Evolutionary conservation across 2,329 filamentous ascomycete species (phyloP).

Genomic region (Corinectria fuckeliana): DNA sequence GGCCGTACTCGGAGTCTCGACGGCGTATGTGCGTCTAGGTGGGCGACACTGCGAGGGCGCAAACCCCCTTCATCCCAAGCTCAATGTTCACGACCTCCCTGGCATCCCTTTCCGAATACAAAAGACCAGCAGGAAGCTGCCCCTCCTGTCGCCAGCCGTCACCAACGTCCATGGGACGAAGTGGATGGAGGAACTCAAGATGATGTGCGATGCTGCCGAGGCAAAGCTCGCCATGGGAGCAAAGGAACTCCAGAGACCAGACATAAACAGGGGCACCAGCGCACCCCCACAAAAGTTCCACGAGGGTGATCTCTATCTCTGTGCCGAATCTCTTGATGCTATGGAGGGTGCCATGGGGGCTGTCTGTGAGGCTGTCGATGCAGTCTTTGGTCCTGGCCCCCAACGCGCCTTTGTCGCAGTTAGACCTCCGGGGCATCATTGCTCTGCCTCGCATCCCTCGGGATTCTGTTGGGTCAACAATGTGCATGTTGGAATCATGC

Average conservation of each 20-base stretch:
- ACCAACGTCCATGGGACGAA: slow-evolving; percentile 89
- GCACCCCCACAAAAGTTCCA: slow-evolving; percentile 69
- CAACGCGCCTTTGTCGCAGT: slow-evolving; percentile 89
- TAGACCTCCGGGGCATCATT: slow-evolving; percentile 93
- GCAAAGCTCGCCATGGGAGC: slow-evolving; percentile 76
- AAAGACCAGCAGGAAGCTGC: slow-evolving; percentile 75
- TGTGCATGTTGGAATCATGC: slow-evolving; percentile 94
- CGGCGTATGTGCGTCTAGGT: slow-evolving; percentile 90
- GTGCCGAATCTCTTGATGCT: slow-evolving; percentile 81
- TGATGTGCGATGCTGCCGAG: slow-evolving; percentile 84
- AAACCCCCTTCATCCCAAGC: slow-evolving; percentile 70
- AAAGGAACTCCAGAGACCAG: slow-evolving; percentile 77
- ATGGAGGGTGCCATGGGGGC: slow-evolving; percentile 92
- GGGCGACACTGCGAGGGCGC: slow-evolving; percentile 76
- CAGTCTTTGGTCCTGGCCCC: slow-evolving; percentile 72
- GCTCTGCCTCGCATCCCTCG: slow-evolving; percentile 85
- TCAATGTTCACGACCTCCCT: slow-evolving; percentile 60
- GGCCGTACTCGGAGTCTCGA: slow-evolving; percentile 78
- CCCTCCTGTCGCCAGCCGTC: slow-evolving; percentile 77
- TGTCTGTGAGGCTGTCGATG: slow-evolving; percentile 90
- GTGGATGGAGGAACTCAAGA: slow-evolving; percentile 92
- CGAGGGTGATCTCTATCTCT: slow-evolving; percentile 90
- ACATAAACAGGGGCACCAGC: slow-evolving; percentile 61
- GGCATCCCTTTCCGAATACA: slow-evolving; percentile 82
- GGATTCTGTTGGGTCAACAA: slow-evolving; percentile 99